Base-by-base conservation (phyloP, 2,329 filamentous ascomycete genomes). In the Fusarium pseudograminearum region DNA sequence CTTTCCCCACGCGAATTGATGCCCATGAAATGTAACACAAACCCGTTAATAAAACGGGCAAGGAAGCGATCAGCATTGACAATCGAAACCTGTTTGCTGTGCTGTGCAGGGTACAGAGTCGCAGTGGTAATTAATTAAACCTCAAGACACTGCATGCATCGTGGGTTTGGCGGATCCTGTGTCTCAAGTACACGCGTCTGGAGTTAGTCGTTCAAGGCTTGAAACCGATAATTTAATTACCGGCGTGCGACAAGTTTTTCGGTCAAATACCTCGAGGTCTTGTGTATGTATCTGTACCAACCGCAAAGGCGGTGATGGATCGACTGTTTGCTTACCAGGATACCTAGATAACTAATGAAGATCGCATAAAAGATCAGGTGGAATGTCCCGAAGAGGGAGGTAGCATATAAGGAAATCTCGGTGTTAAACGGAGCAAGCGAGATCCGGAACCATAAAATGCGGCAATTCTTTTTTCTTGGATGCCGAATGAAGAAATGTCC, bases 11-110 rank as follows among this genome's bases (percentile, higher is more conserved):
- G 33, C 34, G 24, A 40, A 14, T 28, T 30, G 26, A 46, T 47
- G n/a, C 40, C 61, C n/a, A 40, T 58, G 51, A 48, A 47, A 65
- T 61, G 62, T 45, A 52, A 54, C 36, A 65, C 61, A 64, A 57
- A 33, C 26, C 36, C 44, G 44, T 46, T 59, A 42, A 44, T 44
- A 16, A 22, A 41, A 52, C 50, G 28, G 42, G 11, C 46, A 60
- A 34, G 61, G 53, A 36, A 53, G 44, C 16, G 60, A 60, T 54
- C 38, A 24, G 31, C 53, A 22, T 36, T 46, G 10, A 53, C 24
- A 50, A 45, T 45, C 28, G 22, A 42, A 38, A 18, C 41, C 51
- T 65, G 53, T 60, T 65, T 65, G 62, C 36, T 65, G 28, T 65
- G 53, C 22, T 65, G 34, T 41, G 24, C 33, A 51, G 24, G 34